Conservation (phyloP, 2,329 filamentous ascomycete species). For the Pseudogymnoascus sp. region DNA sequence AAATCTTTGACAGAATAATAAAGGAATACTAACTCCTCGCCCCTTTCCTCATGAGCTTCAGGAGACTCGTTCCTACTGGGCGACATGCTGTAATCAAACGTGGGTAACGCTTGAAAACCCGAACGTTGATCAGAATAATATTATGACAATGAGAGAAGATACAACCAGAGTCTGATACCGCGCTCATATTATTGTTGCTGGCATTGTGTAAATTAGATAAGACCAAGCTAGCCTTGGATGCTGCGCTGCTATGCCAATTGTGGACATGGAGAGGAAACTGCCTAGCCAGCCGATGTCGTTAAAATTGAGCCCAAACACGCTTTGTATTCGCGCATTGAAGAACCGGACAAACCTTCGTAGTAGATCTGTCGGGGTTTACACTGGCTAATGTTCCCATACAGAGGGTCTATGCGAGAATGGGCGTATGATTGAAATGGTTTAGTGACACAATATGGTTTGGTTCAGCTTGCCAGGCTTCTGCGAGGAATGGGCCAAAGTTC, state of each 20-base stretch:
- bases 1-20: background rate
- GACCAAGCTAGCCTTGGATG: background rate
- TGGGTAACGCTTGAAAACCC: background rate
- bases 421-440: background rate
- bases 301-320: background rate
- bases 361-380: background rate
- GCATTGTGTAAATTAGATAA: conserved; percentile 6
- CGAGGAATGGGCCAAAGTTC: conserved; percentile 1
- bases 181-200: background rate
- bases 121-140: background rate
- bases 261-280: background rate
- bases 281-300: background rate
- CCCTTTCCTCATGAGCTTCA: background rate
- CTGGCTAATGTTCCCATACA: background rate
- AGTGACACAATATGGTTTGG: background rate
- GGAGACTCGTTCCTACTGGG: background rate
- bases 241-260: background rate
- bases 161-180: background rate
- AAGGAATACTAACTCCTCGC: background rate
- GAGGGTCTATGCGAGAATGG: background rate
- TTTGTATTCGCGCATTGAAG: background rate
- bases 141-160: background rate
- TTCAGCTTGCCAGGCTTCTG: conserved; percentile 4
- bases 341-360: background rate
- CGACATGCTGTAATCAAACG: background rate